Evolutionary conservation across 2,329 filamentous ascomycete species (phyloP), one percentile per base, ranked within the genome.

Genomic region (Bipolaris cookei): DNA sequence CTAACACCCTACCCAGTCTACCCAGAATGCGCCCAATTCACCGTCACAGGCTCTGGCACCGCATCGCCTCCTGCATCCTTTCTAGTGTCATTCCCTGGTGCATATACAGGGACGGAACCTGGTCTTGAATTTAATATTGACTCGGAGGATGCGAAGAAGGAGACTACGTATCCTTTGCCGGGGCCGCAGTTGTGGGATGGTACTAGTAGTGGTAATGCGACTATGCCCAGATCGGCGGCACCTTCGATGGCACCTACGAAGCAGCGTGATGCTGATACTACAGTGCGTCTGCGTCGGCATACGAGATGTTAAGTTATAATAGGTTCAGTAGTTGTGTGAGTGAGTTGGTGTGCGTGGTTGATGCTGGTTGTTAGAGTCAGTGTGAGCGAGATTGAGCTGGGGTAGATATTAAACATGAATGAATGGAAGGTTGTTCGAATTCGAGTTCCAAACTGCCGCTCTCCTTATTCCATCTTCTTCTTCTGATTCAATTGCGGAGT

Each of bases 11-110:
- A 13, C 14, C 4, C 76, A 55, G 82, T 84, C 71, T 85, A 85
- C 66, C 79, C 83, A 11, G 83, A 86, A 71, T 86, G 84, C 62
- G 83, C 82, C 0, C 83, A 86, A 69, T 68, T 85, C 42, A 77
- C 72, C 16, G 79, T 86, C 11, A 79, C 80, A 3, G 83, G 83
- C 18, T 77, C 75, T 34, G 83, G 83, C 14, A 79, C 72, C 25
- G 76, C 74, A 4, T 65, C 68, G 3, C 81, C 83, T 0, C 71
- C 77, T 3, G 68, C 75, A 6, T 67, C 71, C 16, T 75, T 70
- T 53, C 65, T 83, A 44, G 76, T 79, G 18, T 74, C 78, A 16
- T 83, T 85, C 61, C 82, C 70, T 3, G 71, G 65, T 30, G 68
- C 65, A 41, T 73, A 72, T 16, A 66, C 73, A 1, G 77, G 79